A percentile compares a stretch with the other conserved stretches of the same genome.
phyloP scores from a whole-genome alignment of 2,329 filamentous ascomycete species.

The Tolypocladium capitatum region DNA sequence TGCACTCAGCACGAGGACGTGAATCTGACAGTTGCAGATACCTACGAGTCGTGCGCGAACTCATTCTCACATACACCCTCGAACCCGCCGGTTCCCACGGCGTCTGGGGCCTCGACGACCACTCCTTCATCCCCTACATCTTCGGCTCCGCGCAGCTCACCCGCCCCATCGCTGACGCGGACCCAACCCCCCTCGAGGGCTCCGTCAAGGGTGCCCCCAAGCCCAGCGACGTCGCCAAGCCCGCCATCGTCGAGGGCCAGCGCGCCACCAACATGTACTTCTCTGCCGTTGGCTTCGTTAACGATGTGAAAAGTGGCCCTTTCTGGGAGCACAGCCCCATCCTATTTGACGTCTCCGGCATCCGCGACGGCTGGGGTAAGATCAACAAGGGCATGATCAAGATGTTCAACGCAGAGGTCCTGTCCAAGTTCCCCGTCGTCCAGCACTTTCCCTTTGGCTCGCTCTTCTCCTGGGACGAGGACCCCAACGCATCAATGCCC shows the following conservation, averaged over 20 bases:
- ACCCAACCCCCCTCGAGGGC: slow-evolving; percentile 62
- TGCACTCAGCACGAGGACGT: neutral
- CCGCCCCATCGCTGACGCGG: slow-evolving; percentile 51
- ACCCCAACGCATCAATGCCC: slow-evolving; percentile 43
- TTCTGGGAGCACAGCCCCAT: slow-evolving; percentile 98
- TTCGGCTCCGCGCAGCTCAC: slow-evolving; percentile 87
- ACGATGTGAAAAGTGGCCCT: slow-evolving; percentile 89
- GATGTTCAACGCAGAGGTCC: slow-evolving; percentile 95
- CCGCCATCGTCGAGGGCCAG: slow-evolving; percentile 49
- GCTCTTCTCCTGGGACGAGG: slow-evolving; percentile 62
- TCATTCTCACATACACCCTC: slow-evolving; percentile 84
- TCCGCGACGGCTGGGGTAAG: slow-evolving; percentile 91
- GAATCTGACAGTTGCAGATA: slow-evolving; percentile 39
- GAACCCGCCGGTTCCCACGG: slow-evolving; percentile 94
- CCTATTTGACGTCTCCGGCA: slow-evolving; percentile 84
- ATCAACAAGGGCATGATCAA: slow-evolving; percentile 99
- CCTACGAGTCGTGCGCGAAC: slow-evolving; percentile 61
- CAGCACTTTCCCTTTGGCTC: slow-evolving; percentile 84
- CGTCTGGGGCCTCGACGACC: slow-evolving; percentile 97
- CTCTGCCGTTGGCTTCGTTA: slow-evolving; percentile 88
- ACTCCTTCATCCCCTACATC: slow-evolving; percentile 87
- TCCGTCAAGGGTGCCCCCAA: slow-evolving; percentile 60
- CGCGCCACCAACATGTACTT: slow-evolving; percentile 76
- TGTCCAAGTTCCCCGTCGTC: slow-evolving; percentile 96
- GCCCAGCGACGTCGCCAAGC: slow-evolving; percentile 55